phyloP scores from a whole-genome alignment of 768 basidiomycete genomes.

The Cystobasidium ongulense region DNA sequence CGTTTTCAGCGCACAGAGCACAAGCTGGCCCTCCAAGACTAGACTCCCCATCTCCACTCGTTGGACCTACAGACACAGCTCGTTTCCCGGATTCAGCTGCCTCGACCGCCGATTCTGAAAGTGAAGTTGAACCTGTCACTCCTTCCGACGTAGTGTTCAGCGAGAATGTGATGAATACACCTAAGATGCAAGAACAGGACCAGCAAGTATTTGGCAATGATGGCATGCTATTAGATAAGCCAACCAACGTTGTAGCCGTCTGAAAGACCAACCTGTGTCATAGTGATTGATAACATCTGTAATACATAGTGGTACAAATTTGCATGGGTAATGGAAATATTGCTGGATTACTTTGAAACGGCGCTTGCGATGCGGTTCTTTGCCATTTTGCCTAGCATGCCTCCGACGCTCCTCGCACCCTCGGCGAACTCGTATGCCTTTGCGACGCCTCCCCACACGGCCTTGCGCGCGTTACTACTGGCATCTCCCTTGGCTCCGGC shows the following conservation, averaged over 20 bases:
- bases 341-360: not conserved
- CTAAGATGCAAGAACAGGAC: not conserved
- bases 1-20: constrained; percentile 1
- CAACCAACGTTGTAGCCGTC: not conserved
- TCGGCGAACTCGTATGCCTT: constrained; percentile 9
- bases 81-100: not conserved
- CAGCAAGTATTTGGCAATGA: not conserved
- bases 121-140: constrained; percentile 5
- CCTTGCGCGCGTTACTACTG: not conserved
- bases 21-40: not conserved
- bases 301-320: not conserved
- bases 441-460: constrained; percentile 13
- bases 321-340: not conserved
- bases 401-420: constrained; percentile 6
- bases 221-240: not conserved
- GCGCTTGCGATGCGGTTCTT: constrained; percentile 23
- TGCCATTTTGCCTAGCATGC: not conserved
- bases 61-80: not conserved
- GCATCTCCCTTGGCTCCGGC: constrained; percentile 53
- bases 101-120: constrained; percentile 10
- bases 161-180: not conserved
- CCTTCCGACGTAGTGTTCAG: constrained; percentile 8
- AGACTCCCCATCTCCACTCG: not conserved
- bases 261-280: too few species aligned
- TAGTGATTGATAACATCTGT: not conserved